Evolutionary conservation across 2,329 filamentous ascomycete species (phyloP).

Genomic region (Sodiomyces alkalinus): DNA sequence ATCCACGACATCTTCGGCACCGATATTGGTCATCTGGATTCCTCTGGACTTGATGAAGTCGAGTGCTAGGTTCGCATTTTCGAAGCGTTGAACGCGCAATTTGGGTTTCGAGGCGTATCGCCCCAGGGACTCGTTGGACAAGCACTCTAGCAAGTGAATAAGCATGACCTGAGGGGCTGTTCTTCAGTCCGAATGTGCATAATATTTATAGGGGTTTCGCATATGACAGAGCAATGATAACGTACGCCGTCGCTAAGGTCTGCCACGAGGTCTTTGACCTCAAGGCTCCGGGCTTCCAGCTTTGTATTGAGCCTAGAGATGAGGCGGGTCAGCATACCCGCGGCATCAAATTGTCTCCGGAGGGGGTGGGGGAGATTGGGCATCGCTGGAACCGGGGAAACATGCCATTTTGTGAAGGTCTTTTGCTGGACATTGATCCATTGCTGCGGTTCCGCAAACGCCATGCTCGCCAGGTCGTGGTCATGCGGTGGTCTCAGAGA

Average conservation of each 20-base stretch:
- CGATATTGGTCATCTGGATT: slow-evolving; percentile 97
- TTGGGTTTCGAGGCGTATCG: slow-evolving; percentile 95
- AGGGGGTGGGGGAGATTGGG: neutral
- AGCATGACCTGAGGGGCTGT: slow-evolving; percentile 55
- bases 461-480: slow-evolving; percentile 41
- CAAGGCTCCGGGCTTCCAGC: slow-evolving; percentile 60
- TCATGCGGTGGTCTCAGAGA: slow-evolving; percentile 34
- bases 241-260: slow-evolving; percentile 90
- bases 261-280: slow-evolving; percentile 72
- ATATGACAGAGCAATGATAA: slow-evolving; percentile 12
- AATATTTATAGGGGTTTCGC: neutral
- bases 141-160: slow-evolving; percentile 92
- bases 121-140: slow-evolving; percentile 86
- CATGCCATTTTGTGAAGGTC: slow-evolving; percentile 89
- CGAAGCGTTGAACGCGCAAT: slow-evolving; percentile 88
- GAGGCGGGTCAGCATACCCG: too few relatives aligned
- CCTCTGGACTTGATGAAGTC: slow-evolving; percentile 83
- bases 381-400: neutral
- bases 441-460: slow-evolving; percentile 47
- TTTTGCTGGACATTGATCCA: slow-evolving; percentile 85
- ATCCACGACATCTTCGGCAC: slow-evolving; percentile 94
- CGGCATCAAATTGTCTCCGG: slow-evolving; percentile 8
- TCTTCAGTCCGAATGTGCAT: slow-evolving; percentile 8
- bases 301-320: slow-evolving; percentile 88
- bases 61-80: slow-evolving; percentile 92